Evolutionary conservation across 1,284 basidiomycete species (phyloP).

Genomic region (Tilletia walkeri): DNA sequence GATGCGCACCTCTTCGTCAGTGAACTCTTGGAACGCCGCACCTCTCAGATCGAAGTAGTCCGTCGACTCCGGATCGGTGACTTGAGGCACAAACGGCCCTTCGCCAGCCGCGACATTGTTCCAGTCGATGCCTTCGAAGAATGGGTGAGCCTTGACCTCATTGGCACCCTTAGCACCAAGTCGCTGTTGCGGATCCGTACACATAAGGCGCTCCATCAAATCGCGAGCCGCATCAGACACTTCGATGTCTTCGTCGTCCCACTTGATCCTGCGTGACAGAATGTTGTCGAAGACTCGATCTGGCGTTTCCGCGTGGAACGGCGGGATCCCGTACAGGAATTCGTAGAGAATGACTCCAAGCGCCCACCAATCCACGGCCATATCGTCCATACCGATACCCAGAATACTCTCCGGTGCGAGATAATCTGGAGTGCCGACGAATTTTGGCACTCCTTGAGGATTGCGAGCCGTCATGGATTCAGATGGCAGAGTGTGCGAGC

Average conservation of each 20-base stretch:
- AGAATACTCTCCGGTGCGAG: constrained; percentile 94
- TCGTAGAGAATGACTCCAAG: constrained; percentile 97
- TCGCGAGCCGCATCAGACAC: constrained; percentile 82
- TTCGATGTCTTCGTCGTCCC: constrained; percentile 90
- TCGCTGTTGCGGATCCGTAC: constrained; percentile 73
- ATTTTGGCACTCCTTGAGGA: constrained; percentile 62
- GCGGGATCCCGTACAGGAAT: constrained; percentile 93
- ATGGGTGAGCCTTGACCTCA: constrained; percentile 89
- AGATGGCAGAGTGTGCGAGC: constrained; percentile 34
- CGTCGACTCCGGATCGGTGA: constrained; percentile 92
- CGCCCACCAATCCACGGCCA: constrained; percentile 98
- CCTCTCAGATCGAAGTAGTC: constrained; percentile 98
- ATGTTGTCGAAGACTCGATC: constrained; percentile 99
- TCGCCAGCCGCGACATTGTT: constrained; percentile 80
- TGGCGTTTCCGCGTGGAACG: constrained; percentile 94
- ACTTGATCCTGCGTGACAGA: constrained; percentile 89
- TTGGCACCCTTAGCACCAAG: constrained; percentile 84
- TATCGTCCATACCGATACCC: constrained; percentile 91
- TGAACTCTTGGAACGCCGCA: constrained; percentile 81
- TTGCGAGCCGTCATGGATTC: constrained; percentile 25
- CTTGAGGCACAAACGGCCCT: constrained; percentile 92
- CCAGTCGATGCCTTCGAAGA: constrained; percentile 90
- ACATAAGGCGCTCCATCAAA: constrained; percentile 86
- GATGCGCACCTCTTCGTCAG: constrained; percentile 63
- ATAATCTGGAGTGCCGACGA: constrained; percentile 96